phyloP scores from a whole-genome alignment of 2,329 filamentous ascomycete genomes.

The Penicillium sp. region DNA sequence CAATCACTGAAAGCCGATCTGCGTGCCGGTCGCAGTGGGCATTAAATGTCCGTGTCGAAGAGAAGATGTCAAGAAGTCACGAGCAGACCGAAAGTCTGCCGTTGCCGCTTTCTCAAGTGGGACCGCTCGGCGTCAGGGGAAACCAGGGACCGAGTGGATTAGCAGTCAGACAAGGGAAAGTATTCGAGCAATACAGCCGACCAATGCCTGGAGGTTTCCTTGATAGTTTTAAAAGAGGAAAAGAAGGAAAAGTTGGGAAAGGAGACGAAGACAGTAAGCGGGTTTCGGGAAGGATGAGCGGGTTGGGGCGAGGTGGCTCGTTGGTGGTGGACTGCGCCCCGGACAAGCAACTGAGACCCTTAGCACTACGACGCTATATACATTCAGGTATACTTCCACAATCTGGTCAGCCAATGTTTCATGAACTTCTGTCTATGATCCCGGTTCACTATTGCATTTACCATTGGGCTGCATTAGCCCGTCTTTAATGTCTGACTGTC shows the following conservation, averaged over 20 bases:
- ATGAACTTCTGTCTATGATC: background rate
- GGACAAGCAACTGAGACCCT: conserved; percentile 8
- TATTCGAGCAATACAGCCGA: background rate
- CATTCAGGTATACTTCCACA: background rate
- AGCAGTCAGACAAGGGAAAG: conserved; percentile 9
- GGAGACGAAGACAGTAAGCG: background rate
- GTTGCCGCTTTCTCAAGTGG: conserved; percentile 32
- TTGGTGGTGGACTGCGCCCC: conserved; percentile 13
- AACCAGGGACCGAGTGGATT: conserved; percentile 32
- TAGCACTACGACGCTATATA: background rate
- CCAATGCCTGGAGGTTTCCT: background rate
- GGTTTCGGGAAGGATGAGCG: conserved; percentile 9
- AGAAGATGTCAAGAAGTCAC: conserved; percentile 29
- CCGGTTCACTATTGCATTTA: background rate
- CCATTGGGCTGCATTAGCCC: background rate
- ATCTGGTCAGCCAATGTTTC: background rate
- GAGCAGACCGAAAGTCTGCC: conserved; percentile 34
- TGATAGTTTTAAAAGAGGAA: background rate
- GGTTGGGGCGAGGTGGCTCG: conserved; percentile 25
- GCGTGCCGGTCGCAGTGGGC: conserved; percentile 29
- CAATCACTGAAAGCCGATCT: conserved; percentile 25
- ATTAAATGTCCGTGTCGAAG: conserved; percentile 35
- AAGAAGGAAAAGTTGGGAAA: conserved; percentile 9
- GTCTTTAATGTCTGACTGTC: background rate
- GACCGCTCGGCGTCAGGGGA: conserved; percentile 36